Evolutionary conservation across 208 protist genomes (phyloP).

Genomic region (Leishmania tropica): DNA sequence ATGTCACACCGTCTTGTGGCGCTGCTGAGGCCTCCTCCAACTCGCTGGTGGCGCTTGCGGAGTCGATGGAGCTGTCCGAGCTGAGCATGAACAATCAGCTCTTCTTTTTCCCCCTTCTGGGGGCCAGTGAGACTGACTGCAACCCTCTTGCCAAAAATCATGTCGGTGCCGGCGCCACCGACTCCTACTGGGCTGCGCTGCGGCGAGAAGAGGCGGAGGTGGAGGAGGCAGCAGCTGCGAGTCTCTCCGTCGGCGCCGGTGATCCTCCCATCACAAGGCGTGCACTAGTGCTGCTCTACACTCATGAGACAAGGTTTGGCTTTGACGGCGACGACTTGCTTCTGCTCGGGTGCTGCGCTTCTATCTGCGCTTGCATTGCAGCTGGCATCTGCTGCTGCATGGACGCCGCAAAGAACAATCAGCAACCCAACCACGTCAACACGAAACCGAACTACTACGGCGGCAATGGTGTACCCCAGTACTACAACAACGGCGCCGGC

Average conservation of each 20-base stretch:
- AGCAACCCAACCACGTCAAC: neutral
- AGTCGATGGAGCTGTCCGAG: neutral
- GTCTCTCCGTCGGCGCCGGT: neutral
- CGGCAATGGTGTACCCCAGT: neutral
- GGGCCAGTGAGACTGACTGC: neutral
- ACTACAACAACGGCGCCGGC: slow-evolving; percentile 4
- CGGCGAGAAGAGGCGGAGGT: neutral
- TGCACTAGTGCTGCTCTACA: slow-evolving; percentile 26
- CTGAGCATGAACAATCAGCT: neutral
- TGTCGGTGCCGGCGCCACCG: neutral
- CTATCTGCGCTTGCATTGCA: slow-evolving; percentile 23
- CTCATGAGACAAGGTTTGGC: slow-evolving; percentile 16
- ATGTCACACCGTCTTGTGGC: neutral
- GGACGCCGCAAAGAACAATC: slow-evolving; percentile 4
- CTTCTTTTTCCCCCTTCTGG: neutral
- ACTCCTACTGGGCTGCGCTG: neutral
- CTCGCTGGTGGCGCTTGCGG: slow-evolving; percentile 1
- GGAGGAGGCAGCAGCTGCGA: neutral
- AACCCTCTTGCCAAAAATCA: neutral
- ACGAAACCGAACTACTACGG: slow-evolving; percentile 4
- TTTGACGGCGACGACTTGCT: slow-evolving; percentile 14
- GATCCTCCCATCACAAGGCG: neutral
- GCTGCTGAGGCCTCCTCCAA: neutral
- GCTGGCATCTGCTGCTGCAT: slow-evolving; percentile 24
- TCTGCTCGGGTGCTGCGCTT: slow-evolving; percentile 14